These are phyloP conservation scores for Brassica juncea DNA, from an alignment of 345 rosid genomes.

Conservation along the genomic window DNA sequence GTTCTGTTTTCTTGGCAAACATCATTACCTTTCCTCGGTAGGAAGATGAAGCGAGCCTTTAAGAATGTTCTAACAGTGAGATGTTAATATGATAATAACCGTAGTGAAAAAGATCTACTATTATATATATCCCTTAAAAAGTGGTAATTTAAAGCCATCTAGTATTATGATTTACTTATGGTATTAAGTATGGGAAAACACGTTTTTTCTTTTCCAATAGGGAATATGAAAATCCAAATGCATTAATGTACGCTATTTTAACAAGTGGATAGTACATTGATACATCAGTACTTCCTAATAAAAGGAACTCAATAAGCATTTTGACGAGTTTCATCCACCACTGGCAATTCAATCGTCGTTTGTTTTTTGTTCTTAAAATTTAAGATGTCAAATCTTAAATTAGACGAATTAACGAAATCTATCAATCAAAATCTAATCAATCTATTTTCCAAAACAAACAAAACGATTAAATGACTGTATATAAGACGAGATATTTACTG, in stretches of 20 bases:
- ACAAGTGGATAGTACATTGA: neutral
- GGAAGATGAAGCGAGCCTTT: slow-evolving; percentile 26
- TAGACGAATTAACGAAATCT: neutral
- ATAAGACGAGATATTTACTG: neutral
- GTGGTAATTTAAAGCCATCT: neutral
- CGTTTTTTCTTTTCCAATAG: slow-evolving; percentile 10
- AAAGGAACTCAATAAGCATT: neutral
- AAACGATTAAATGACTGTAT: neutral
- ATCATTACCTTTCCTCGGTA: neutral
- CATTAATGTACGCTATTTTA: neutral
- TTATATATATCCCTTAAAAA: neutral
- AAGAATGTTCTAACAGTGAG: neutral
- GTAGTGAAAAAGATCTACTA: neutral
- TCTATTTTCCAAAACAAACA: neutral
- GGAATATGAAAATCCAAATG: slow-evolving; percentile 20
- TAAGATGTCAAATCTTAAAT: neutral
- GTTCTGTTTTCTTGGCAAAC: neutral
- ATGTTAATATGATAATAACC: neutral
- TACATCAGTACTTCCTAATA: neutral
- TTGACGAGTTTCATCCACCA: slow-evolving; percentile 10
- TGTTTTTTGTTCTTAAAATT: neutral
- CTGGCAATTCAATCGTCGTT: slow-evolving; percentile 18
- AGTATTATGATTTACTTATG: neutral
- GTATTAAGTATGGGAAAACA: neutral
- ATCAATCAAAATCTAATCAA: neutral